phyloP scores from a whole-genome alignment of 768 basidiomycete genomes.

The Termitomyces sp. region DNA sequence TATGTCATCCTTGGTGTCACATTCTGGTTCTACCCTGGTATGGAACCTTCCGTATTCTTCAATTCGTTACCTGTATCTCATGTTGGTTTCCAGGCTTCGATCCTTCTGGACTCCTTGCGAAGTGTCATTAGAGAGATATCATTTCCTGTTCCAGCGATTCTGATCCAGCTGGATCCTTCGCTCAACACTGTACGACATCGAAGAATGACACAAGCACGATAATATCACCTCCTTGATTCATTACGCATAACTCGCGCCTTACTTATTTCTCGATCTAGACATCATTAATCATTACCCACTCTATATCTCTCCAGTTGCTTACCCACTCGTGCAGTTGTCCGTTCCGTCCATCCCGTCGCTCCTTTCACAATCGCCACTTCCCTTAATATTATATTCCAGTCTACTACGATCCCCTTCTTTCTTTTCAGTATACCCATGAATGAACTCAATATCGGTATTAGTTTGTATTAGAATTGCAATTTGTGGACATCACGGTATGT shows the following conservation, averaged over 20 bases:
- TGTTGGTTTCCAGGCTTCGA: constrained; percentile 19
- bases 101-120: constrained; percentile 22
- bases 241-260: not conserved
- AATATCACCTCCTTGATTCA: not conserved
- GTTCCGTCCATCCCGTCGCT: too few relatives aligned
- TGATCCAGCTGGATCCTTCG: not conserved
- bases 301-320: too few relatives aligned
- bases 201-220: not conserved
- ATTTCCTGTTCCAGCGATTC: not conserved
- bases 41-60: not conserved
- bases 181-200: not conserved
- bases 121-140: constrained; percentile 12
- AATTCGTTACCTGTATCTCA: not conserved
- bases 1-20: constrained; percentile 68
- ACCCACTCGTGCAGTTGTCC: too few relatives aligned
- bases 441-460: not conserved
- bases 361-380: not conserved
- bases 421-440: not conserved
- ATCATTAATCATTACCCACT: too few relatives aligned
- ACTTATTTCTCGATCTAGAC: too few relatives aligned
- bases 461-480: not conserved
- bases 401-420: too few relatives aligned
- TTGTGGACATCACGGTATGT: not conserved
- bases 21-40: constrained; percentile 60
- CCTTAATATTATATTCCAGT: not conserved